Conservation (phyloP, 257 asterid genomes). For the Solanum sejunctum region DNA sequence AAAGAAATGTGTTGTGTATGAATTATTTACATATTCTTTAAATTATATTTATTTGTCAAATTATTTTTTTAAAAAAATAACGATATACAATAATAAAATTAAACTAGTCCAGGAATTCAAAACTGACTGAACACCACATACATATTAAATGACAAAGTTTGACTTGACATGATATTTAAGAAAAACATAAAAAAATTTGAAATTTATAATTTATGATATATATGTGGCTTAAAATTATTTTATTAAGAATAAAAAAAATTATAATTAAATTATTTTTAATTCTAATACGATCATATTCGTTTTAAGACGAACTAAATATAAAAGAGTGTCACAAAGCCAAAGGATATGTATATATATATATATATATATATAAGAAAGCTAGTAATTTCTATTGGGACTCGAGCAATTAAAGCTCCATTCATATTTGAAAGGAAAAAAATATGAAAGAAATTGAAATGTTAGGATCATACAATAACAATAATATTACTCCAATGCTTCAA, state of each 20-base stretch:
- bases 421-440: background rate
- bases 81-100: background rate
- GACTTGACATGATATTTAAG: too few species aligned
- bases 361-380: background rate
- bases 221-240: too few species aligned
- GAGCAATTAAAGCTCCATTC: background rate
- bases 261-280: too few species aligned
- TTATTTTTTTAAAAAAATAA: background rate
- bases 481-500: too few species aligned
- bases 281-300: too few species aligned
- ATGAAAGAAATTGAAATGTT: background rate
- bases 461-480: too few species aligned
- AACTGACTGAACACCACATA: background rate
- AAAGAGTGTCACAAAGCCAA: too few species aligned
- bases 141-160: too few species aligned
- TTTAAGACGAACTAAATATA: too few species aligned
- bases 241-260: too few species aligned
- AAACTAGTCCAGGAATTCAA: background rate
- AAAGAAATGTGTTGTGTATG: background rate
- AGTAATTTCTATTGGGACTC: background rate
- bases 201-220: too few species aligned
- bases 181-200: rapidly evolving
- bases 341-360: too few species aligned
- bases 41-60: background rate
- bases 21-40: background rate